Evolutionary conservation across 805 yeast species (phyloP).

Genomic region (Debaryomyces maramus): DNA sequence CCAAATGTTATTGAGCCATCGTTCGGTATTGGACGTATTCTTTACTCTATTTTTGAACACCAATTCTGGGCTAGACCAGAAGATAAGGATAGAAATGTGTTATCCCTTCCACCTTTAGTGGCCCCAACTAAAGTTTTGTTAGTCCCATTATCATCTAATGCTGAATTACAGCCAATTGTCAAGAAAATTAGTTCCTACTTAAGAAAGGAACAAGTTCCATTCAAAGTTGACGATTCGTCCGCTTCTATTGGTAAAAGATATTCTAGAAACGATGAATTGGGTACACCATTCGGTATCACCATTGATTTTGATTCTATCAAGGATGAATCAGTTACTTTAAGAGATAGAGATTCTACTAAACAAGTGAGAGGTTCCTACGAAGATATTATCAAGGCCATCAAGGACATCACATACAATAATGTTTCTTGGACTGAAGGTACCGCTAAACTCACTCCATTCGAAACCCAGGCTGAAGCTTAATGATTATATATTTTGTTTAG

Average conservation of each 20-base stretch:
- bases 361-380: slow-evolving; percentile 91
- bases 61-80: slow-evolving; percentile 93
- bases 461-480: slow-evolving; percentile 51
- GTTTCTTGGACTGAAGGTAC: slow-evolving; percentile 87
- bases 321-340: slow-evolving; percentile 86
- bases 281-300: slow-evolving; percentile 98
- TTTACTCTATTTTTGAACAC: slow-evolving; percentile 92
- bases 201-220: slow-evolving; percentile 81
- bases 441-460: slow-evolving; percentile 67
- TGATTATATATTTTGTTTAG: background rate
- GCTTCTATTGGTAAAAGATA: slow-evolving; percentile 98
- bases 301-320: slow-evolving; percentile 90
- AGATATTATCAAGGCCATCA: slow-evolving; percentile 69
- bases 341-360: slow-evolving; percentile 96
- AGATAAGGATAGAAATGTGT: slow-evolving; percentile 76
- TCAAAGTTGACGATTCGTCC: slow-evolving; percentile 95
- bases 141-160: slow-evolving; percentile 88
- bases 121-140: slow-evolving; percentile 97
- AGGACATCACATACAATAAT: slow-evolving; percentile 72
- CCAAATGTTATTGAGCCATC: slow-evolving; percentile 99
- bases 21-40: slow-evolving; percentile 97
- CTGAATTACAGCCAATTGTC: slow-evolving; percentile 74
- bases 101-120: slow-evolving; percentile 90
- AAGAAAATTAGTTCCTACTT: slow-evolving; percentile 66
- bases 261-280: slow-evolving; percentile 97